A percentile compares a stretch with the other conserved stretches of the same genome.
Evolutionary conservation across 148 eudicot species (phyloP).

Genomic region (Rhododendron mucronatum): DNA sequence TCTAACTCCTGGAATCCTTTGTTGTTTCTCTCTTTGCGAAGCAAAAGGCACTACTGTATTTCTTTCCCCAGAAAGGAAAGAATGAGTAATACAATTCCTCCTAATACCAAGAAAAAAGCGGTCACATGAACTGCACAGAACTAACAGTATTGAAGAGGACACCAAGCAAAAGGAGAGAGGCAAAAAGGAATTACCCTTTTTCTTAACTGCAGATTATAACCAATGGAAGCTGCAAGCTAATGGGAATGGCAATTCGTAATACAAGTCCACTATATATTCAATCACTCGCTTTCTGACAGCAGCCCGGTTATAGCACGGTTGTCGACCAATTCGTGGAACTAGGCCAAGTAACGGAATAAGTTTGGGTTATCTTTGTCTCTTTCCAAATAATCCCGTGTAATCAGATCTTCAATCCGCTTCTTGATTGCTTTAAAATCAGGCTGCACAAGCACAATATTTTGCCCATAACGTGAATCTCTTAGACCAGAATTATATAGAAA

Average conservation of each 20-base stretch:
- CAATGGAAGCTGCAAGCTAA: background rate
- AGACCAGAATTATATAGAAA: background rate
- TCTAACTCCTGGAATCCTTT: background rate
- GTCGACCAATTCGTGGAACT: slow-evolving; percentile 2
- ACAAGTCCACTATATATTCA: background rate
- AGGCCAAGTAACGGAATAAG: slow-evolving; percentile 37
- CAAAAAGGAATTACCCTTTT: background rate
- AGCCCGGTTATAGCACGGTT: background rate
- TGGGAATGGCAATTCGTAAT: background rate
- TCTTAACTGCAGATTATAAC: background rate
- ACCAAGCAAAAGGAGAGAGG: background rate
- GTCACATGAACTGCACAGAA: slow-evolving; percentile 1
- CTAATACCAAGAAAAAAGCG: background rate
- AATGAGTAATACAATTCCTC: background rate
- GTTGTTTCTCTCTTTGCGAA: background rate
- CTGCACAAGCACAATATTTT: slow-evolving; percentile 22
- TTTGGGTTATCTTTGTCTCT: slow-evolving; percentile 40
- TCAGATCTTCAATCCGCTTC: slow-evolving; percentile 55
- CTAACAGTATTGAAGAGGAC: background rate
- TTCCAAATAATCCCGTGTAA: slow-evolving; percentile 46
- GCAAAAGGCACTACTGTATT: background rate
- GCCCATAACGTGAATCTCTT: background rate
- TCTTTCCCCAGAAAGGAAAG: background rate
- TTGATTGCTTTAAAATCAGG: slow-evolving; percentile 50
- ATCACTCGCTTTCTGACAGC: background rate